Conservation (phyloP, 257 asterid species). For the Solanum phureja region DNA sequence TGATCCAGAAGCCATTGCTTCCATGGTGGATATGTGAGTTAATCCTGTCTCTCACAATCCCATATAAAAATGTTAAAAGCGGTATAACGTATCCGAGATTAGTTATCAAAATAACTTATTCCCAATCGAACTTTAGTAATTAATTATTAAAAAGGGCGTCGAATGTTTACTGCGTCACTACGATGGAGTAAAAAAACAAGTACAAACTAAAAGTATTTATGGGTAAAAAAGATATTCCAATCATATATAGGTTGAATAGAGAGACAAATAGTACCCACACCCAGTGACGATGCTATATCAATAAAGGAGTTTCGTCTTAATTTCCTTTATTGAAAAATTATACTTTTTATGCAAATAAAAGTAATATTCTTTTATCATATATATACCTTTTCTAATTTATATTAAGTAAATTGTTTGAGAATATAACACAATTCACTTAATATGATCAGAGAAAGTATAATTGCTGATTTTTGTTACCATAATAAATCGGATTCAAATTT, state of each 20-base stretch:
- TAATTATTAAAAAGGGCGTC: background rate
- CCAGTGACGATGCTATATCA: background rate
- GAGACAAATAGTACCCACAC: background rate
- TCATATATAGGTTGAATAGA: background rate
- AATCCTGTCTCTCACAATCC: background rate
- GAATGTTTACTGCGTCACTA: background rate
- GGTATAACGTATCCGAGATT: background rate
- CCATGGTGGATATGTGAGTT: slow-evolving; percentile 61
- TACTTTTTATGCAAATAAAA: background rate
- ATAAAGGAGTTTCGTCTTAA: background rate
- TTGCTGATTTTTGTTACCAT: too few relatives aligned
- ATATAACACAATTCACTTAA: too few relatives aligned
- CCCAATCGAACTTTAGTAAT: background rate
- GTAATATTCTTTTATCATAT: background rate
- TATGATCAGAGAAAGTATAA: too few relatives aligned
- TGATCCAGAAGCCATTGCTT: slow-evolving; percentile 65
- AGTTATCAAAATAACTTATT: background rate
- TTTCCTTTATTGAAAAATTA: background rate
- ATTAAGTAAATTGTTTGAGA: too few relatives aligned
- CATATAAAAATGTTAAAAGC: background rate
- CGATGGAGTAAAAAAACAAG: background rate
- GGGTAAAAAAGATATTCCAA: background rate
- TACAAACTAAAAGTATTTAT: background rate
- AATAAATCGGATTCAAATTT: too few relatives aligned
- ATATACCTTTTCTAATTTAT: background rate